phyloP scores from a whole-genome alignment of 2,329 filamentous ascomycete genomes.

The Aspergillus thermomutatus region DNA sequence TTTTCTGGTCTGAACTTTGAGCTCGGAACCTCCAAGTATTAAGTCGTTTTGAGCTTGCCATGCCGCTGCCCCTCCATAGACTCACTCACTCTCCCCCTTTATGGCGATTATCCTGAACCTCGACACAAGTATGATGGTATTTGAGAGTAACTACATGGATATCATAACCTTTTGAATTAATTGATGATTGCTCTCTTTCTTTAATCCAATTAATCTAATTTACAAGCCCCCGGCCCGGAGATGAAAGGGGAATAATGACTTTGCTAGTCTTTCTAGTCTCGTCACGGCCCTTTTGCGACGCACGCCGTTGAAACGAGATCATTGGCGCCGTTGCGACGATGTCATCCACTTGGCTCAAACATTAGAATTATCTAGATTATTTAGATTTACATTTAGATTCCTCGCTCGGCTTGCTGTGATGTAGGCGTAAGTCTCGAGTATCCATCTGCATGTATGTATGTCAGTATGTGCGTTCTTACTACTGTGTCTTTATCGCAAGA shows the following conservation, averaged over 20 bases:
- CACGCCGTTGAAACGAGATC: slow-evolving; percentile 15
- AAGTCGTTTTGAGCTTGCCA: neutral
- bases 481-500: slow-evolving; percentile 1
- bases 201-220: slow-evolving; percentile 7
- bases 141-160: neutral
- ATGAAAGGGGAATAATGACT: slow-evolving; percentile 21
- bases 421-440: too few relatives aligned
- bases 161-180: too few relatives aligned
- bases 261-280: slow-evolving; percentile 12
- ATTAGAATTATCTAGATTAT: neutral
- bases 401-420: neutral
- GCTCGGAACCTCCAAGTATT: neutral
- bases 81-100: neutral
- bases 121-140: too few relatives aligned
- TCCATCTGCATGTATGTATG: neutral
- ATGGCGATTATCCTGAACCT: neutral
- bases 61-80: neutral
- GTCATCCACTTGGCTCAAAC: slow-evolving; percentile 12
- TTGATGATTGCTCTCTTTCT: too few relatives aligned
- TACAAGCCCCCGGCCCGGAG: slow-evolving; percentile 17
- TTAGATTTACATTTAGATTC: neutral
- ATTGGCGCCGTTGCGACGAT: slow-evolving; percentile 19
- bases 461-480: neutral
- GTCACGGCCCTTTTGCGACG: slow-evolving; percentile 12
- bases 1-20: slow-evolving; percentile 1